Evolutionary conservation across 2,329 filamentous ascomycete species (phyloP).

Genomic region (Hypoxylon sp.): DNA sequence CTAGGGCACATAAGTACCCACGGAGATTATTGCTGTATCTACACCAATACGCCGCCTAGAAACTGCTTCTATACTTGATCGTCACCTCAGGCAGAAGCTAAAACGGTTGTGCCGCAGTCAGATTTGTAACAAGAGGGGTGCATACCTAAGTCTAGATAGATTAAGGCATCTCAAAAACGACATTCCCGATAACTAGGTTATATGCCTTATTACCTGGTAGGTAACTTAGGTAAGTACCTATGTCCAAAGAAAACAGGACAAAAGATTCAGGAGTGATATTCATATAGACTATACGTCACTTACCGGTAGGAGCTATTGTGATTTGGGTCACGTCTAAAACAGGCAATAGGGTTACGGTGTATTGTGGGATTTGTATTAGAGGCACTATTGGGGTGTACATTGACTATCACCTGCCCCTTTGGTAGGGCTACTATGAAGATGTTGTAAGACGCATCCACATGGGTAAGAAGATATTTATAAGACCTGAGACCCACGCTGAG

Average conservation of each 20-base stretch:
- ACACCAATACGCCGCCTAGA: neutral
- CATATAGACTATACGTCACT: neutral
- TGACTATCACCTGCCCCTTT: slow-evolving; percentile 25
- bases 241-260: neutral
- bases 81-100: neutral
- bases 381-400: slow-evolving; percentile 2
- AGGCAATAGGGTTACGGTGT: slow-evolving; percentile 6
- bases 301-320: neutral
- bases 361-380: slow-evolving; percentile 16
- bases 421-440: neutral
- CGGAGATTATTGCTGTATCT: slow-evolving; percentile 8
- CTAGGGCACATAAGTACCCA: neutral
- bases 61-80: slow-evolving; percentile 9
- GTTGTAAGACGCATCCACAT: slow-evolving; percentile 16
- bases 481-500: slow-evolving; percentile 12
- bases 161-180: slow-evolving; percentile 6
- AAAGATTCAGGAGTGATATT: neutral
- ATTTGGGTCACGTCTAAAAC: slow-evolving; percentile 7
- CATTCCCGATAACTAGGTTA: neutral
- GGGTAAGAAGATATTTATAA: slow-evolving; percentile 25
- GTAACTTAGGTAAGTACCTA: neutral
- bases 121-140: slow-evolving; percentile 5
- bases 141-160: neutral
- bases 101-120: slow-evolving; percentile 7
- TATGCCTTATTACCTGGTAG: neutral